These are phyloP conservation scores for Salix dunnii DNA, from an alignment of 345 rosid species.

Conservation along the genomic window DNA sequence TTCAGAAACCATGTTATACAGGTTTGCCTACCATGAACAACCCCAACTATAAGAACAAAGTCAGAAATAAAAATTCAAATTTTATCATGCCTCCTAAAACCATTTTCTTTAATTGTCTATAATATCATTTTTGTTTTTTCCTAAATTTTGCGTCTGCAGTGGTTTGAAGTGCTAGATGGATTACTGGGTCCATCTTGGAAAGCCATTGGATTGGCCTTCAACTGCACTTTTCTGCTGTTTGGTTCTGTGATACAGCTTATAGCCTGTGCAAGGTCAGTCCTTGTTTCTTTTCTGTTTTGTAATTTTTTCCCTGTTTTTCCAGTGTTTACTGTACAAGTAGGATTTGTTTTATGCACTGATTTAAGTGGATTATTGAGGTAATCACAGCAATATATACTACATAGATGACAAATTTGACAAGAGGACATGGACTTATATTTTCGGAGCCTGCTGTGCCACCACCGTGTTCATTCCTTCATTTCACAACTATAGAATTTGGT, in stretches of 20 bases:
- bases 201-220: constrained; percentile 74
- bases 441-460: constrained; percentile 87
- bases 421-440: constrained; percentile 90
- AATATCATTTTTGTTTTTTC: neutral
- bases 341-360: constrained; percentile 13
- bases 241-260: constrained; percentile 87
- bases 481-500: constrained; percentile 83
- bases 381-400: constrained; percentile 72
- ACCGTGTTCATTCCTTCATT: constrained; percentile 78
- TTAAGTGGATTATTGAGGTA: neutral
- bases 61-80: neutral
- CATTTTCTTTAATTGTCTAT: neutral
- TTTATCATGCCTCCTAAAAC: neutral
- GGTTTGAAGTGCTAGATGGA: constrained; percentile 91
- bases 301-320: neutral
- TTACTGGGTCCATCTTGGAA: constrained; percentile 79
- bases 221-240: constrained; percentile 78
- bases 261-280: constrained; percentile 68
- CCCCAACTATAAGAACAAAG: neutral
- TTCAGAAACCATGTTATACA: constrained; percentile 92
- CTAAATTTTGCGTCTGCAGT: constrained; percentile 32
- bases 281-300: neutral
- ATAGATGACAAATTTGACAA: constrained; percentile 71
- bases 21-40: constrained; percentile 38
- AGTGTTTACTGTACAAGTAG: neutral